phyloP scores from a whole-genome alignment of 2,329 filamentous ascomycete species.

The Aspergillus transmontanensis region DNA sequence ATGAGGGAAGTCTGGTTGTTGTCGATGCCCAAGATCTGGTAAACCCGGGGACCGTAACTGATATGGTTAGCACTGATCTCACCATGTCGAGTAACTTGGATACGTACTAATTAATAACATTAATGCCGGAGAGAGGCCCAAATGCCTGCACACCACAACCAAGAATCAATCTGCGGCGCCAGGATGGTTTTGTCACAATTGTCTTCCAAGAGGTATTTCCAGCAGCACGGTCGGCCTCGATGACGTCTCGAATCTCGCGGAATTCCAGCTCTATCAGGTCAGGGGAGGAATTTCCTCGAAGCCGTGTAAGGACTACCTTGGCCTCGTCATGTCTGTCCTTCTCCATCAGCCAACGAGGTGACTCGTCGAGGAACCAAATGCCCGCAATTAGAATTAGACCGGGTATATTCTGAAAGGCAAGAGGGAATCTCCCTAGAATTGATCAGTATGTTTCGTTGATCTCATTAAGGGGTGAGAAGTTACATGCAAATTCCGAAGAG shows the following conservation, averaged over 20 bases:
- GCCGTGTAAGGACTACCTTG: constrained; percentile 13
- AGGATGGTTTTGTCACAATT: constrained; percentile 47
- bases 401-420: constrained; percentile 47
- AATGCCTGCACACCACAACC: constrained; percentile 52
- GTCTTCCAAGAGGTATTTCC: constrained; percentile 37
- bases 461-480: not conserved
- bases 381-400: constrained; percentile 33
- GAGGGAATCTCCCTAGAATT: constrained; percentile 32
- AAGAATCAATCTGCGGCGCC: constrained; percentile 49
- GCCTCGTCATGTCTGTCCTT: constrained; percentile 28
- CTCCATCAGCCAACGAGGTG: constrained; percentile 30
- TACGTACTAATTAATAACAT: constrained; percentile 44
- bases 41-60: constrained; percentile 45
- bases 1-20: constrained; percentile 47
- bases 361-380: constrained; percentile 35
- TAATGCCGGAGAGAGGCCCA: constrained; percentile 51
- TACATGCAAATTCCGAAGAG: constrained; percentile 16
- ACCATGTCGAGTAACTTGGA: not conserved
- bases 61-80: no score
- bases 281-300: constrained; percentile 18
- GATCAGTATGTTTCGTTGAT: no score
- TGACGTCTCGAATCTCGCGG: constrained; percentile 42
- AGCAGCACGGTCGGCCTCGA: constrained; percentile 38
- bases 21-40: constrained; percentile 46
- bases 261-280: constrained; percentile 43